Evolutionary conservation across 495 filamentous ascomycete species (phyloP).

Genomic region (Aspergillus coremiiformis): DNA sequence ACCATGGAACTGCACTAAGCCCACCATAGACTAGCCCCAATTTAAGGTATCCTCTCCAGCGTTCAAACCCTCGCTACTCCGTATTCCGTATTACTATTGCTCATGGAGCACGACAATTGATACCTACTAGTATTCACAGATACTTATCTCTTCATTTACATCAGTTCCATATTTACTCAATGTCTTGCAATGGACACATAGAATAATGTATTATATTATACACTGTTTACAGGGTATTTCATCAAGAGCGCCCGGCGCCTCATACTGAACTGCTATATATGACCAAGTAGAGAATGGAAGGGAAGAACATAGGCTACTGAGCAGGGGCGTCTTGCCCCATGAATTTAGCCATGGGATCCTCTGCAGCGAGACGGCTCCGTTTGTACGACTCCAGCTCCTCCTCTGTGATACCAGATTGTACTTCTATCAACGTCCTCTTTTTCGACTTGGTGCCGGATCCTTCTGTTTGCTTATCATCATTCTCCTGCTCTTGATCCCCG

Average conservation of each 20-base stretch:
- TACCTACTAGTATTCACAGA: too few species aligned
- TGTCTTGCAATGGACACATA: neutral
- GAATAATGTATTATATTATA: neutral
- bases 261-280: neutral
- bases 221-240: conserved; percentile 6
- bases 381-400: conserved; percentile 80
- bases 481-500: conserved; percentile 26
- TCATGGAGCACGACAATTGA: neutral
- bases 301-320: conserved; percentile 4
- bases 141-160: neutral
- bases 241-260: neutral
- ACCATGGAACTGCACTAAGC: neutral
- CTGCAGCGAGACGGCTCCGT: conserved; percentile 55
- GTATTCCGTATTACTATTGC: neutral
- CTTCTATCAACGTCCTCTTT: conserved; percentile 68
- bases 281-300: neutral
- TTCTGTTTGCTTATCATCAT: conserved; percentile 12
- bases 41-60: neutral
- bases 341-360: conserved; percentile 82
- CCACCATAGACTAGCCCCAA: neutral
- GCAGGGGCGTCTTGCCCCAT: conserved; percentile 49
- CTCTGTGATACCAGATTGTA: conserved; percentile 64
- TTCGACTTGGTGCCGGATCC: conserved; percentile 31
- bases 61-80: neutral
- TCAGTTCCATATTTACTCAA: neutral